phyloP scores from a whole-genome alignment of 169 alveolate species.

The Neospora caninum region DNA sequence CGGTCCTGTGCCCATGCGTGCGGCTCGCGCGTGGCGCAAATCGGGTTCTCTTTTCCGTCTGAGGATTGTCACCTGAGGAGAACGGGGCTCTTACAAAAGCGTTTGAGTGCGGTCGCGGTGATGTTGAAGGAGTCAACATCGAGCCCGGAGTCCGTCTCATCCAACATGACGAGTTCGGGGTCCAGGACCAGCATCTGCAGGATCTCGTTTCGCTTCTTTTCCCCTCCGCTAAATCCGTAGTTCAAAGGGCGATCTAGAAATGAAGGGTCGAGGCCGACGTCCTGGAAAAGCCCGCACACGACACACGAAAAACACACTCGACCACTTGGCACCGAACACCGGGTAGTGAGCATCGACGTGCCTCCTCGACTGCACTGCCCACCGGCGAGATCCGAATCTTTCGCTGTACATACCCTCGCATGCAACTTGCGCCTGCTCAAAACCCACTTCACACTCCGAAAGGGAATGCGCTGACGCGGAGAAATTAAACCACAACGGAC shows the following conservation, averaged over 20 bases:
- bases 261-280: slow-evolving; percentile 70
- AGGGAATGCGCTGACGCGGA: too few species aligned
- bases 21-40: background rate
- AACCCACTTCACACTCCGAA: too few species aligned
- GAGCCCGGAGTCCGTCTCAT: slow-evolving; percentile 79
- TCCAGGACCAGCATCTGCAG: slow-evolving; percentile 75
- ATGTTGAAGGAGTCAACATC: slow-evolving; percentile 77
- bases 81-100: slow-evolving; percentile 51
- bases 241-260: slow-evolving; percentile 77
- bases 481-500: too few species aligned
- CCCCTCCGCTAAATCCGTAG: slow-evolving; percentile 80
- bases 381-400: too few species aligned
- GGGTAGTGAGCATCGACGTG: too few species aligned
- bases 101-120: slow-evolving; percentile 70
- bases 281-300: slow-evolving; percentile 49
- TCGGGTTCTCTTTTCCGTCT: background rate
- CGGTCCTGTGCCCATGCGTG: background rate
- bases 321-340: too few species aligned
- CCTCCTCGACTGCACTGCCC: too few species aligned
- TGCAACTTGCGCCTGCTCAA: too few species aligned
- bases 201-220: slow-evolving; percentile 78
- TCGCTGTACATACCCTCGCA: too few species aligned
- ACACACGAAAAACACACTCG: background rate
- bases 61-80: background rate
- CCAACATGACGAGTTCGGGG: slow-evolving; percentile 75